These are phyloP conservation scores for Triangularia setosa DNA, from an alignment of 2,329 filamentous ascomycete species.

Conservation along the genomic window DNA sequence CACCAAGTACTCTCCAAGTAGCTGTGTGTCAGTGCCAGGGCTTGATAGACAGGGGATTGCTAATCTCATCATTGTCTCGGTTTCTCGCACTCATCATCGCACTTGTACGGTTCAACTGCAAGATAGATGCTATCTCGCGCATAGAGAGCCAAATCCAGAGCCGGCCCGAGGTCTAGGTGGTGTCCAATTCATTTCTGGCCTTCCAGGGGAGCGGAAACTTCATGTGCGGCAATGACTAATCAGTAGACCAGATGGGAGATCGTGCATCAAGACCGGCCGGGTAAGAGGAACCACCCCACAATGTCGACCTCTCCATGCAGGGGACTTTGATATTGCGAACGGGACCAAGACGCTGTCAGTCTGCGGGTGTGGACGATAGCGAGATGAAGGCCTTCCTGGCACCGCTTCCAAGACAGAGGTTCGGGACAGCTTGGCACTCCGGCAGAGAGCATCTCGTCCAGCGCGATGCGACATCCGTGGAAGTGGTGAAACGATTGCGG, in stretches of 20 bases:
- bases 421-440: conserved; percentile 1
- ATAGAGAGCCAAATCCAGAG: not conserved
- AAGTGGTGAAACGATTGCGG: conserved; percentile 1
- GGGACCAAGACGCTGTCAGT: not conserved
- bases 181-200: not conserved
- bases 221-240: not conserved
- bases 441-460: not conserved
- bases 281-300: conserved; percentile 4
- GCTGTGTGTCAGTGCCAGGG: not conserved
- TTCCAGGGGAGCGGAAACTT: conserved; percentile 3
- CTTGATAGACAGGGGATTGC: not conserved
- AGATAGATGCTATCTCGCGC: not conserved
- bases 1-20: not conserved
- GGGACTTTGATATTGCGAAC: conserved; percentile 22
- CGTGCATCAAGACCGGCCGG: conserved; percentile 5
- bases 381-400: not conserved
- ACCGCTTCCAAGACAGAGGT: conserved; percentile 4
- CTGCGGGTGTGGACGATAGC: not conserved
- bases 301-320: conserved; percentile 13
- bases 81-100: not conserved
- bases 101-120: not conserved
- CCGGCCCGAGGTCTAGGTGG: not conserved
- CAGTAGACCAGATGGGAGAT: not conserved
- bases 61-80: not conserved
- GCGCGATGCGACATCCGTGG: conserved; percentile 2